Percentiles rank a stretch among this genome's conserved stretches.
phyloP scores from a whole-genome alignment of 345 rosid species.

The Luvunga scandens region DNA sequence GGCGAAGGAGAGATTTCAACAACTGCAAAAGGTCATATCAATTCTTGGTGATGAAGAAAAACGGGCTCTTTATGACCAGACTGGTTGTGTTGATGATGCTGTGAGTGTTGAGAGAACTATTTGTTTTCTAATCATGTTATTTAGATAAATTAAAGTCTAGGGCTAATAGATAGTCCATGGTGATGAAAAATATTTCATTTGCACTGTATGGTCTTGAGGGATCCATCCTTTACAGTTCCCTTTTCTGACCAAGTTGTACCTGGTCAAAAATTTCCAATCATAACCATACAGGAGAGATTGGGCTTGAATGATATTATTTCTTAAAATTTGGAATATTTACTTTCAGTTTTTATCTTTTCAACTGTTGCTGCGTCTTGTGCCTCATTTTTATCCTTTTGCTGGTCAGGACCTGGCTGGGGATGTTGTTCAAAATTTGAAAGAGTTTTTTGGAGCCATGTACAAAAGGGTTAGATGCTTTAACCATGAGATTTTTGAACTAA shows the following conservation, averaged over 20 bases:
- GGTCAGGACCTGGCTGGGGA: constrained; percentile 84
- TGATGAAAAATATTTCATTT: neutral
- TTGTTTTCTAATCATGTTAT: neutral
- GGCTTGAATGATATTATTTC: neutral
- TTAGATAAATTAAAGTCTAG: neutral
- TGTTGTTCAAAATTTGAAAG: constrained; percentile 62
- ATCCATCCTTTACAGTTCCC: neutral
- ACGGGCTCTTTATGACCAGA: constrained; percentile 75
- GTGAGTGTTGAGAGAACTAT: constrained; percentile 43
- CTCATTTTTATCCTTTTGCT: constrained; percentile 14
- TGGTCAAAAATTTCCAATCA: neutral
- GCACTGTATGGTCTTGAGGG: neutral
- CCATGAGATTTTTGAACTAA: neutral
- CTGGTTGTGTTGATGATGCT: constrained; percentile 84
- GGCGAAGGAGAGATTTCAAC: constrained; percentile 95
- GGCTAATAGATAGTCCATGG: neutral
- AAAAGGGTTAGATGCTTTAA: constrained; percentile 50
- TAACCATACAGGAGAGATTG: neutral
- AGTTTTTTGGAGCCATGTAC: constrained; percentile 63
- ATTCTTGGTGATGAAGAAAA: constrained; percentile 90
- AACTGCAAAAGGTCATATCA: constrained; percentile 84
- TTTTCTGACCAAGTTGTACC: neutral
- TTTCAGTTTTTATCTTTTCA: neutral
- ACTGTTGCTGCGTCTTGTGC: neutral
- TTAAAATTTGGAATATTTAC: neutral